Evolutionary conservation across 805 yeast genomes (phyloP), one percentile per base, ranked within the genome.

Genomic region (Diddensiella transvaalensis): DNA sequence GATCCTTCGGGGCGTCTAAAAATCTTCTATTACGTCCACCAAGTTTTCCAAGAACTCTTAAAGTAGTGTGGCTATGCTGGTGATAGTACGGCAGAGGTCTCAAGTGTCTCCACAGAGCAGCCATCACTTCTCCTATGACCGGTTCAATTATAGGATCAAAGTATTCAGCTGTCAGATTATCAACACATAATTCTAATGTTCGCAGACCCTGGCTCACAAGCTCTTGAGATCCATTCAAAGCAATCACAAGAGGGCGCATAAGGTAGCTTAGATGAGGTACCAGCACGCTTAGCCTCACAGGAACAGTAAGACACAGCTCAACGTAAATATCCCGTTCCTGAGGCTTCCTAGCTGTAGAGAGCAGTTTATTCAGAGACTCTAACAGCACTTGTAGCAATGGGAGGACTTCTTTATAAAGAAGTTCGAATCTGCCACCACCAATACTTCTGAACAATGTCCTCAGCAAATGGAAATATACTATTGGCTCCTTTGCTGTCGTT

Each of bases 61-160:
- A 82, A 0, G 98, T 90, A 0, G 96, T 88, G 63, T 93, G 99
- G 15, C 96, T 85, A 56, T 90, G 96, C 55, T 88, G 95, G 58
- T 93, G 98, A 56, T 86, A 87, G 63, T 88, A 89, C 0, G 99
- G 98, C 30, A 90, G 76, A 1, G 99, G 99, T 59, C 82, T 82
- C 56, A 93, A 68, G 58, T 91, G 93, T 53, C 79, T 83, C 91
- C 96, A 93, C 29, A 93, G 72, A 0, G 97, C 96, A 33, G 84
- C 82, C 87, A 90, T 86, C 1, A 95, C 89, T 57, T 93, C 97
- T 51, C 87, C 95, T 46, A 91, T 82, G 1, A 90, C 97, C 0
- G 99, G 98, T 61, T 90, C 97, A 51, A 93, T 82, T 62, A 93
- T 90, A 2, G 99, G 98, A 60, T 93, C 99, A 65, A 93, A 89